Evolutionary conservation across 805 yeast species (phyloP).

Genomic region (Metschnikowia koreensis): DNA sequence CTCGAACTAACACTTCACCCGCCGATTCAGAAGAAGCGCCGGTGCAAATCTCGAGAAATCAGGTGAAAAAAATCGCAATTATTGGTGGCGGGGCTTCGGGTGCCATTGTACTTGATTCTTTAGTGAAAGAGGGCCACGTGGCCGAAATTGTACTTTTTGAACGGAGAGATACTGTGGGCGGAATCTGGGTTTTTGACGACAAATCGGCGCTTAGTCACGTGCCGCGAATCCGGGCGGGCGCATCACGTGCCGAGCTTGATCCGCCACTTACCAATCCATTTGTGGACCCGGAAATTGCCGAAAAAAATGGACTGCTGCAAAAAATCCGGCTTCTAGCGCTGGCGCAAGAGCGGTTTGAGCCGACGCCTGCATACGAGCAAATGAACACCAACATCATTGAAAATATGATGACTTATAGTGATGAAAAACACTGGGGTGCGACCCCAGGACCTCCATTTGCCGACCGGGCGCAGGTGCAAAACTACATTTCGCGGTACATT

Average conservation of each 20-base stretch:
- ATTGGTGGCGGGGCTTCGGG: constrained; percentile 57
- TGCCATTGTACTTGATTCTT: constrained; percentile 38
- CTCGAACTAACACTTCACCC: background rate
- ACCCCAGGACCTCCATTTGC: constrained; percentile 23
- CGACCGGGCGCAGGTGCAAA: constrained; percentile 24
- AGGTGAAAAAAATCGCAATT: constrained; percentile 35
- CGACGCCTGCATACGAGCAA: constrained; percentile 26
- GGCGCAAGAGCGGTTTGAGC: constrained; percentile 28
- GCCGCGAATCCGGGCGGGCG: constrained; percentile 21
- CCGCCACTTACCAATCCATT: constrained; percentile 26
- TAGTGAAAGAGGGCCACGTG: constrained; percentile 34
- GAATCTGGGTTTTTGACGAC: constrained; percentile 42
- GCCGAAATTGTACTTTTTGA: constrained; percentile 40
- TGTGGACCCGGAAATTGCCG: background rate
- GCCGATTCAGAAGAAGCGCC: constrained; percentile 4
- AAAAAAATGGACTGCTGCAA: background rate
- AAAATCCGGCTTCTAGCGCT: background rate
- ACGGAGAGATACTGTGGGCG: constrained; percentile 40
- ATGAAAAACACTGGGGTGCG: constrained; percentile 35
- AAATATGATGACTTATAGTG: constrained; percentile 45
- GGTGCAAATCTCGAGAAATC: background rate
- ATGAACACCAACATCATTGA: constrained; percentile 44
- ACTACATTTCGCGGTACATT: constrained; percentile 31
- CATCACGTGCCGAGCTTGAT: constrained; percentile 22
- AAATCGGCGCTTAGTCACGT: constrained; percentile 7